A percentile compares a stretch with the other conserved stretches of the same genome.
Conservation (phyloP, 257 asterid genomes). For the Fraxinus pennsylvanica region DNA sequence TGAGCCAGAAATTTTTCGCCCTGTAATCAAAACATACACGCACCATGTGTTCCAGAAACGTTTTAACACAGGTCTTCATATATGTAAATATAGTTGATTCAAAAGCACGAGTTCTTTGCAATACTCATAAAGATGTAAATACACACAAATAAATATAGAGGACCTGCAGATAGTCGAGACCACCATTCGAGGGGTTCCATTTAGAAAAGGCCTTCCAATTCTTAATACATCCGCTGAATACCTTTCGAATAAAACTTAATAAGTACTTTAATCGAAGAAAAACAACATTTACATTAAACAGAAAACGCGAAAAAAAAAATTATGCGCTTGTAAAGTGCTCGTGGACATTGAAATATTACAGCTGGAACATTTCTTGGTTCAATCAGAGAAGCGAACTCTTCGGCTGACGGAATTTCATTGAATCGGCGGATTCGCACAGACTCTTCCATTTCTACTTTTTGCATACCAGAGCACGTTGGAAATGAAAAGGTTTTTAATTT, state of each 20-base stretch:
- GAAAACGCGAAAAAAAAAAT: background rate
- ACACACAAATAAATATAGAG: background rate
- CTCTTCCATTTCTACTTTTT: slow-evolving; percentile 19
- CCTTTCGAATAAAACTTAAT: slow-evolving; percentile 39
- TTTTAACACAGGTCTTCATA: background rate
- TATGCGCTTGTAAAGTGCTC: background rate
- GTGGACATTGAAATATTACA: slow-evolving; percentile 33
- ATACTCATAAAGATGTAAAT: background rate
- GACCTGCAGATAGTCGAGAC: slow-evolving; percentile 86
- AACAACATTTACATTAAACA: background rate
- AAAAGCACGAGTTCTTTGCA: background rate
- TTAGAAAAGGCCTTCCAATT: slow-evolving; percentile 75
- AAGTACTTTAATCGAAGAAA: background rate
- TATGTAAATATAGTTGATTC: background rate
- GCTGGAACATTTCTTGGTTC: slow-evolving; percentile 70
- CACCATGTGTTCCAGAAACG: background rate
- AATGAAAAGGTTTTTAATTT: too few relatives aligned
- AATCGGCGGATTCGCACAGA: slow-evolving; percentile 45
- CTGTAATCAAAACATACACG: background rate
- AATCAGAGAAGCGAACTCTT: slow-evolving; percentile 63
- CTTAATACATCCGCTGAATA: slow-evolving; percentile 63
- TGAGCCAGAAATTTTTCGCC: background rate
- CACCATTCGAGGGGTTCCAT: slow-evolving; percentile 78
- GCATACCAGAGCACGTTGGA: background rate
- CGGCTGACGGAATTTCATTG: slow-evolving; percentile 58